A percentile compares a stretch with the other conserved stretches of the same genome.
phyloP scores from a whole-genome alignment of 768 basidiomycete genomes.

The Leccinum variicolor region DNA sequence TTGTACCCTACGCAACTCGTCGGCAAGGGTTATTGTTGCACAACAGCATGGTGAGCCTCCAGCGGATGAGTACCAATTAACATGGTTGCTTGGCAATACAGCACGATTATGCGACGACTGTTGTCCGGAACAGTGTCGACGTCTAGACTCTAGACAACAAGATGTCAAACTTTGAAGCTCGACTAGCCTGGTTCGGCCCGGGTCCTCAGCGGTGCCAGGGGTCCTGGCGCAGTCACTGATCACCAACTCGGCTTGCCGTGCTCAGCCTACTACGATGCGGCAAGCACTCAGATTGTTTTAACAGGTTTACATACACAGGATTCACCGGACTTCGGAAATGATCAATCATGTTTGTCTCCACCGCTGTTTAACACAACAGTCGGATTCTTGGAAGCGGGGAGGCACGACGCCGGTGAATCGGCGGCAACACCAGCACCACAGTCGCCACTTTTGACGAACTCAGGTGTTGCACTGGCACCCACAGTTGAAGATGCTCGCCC shows the following conservation, averaged over 20 bases:
- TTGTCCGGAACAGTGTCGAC: neutral
- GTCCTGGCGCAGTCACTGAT: neutral
- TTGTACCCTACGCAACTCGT: neutral
- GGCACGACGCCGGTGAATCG: neutral
- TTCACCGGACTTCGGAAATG: neutral
- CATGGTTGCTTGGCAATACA: neutral
- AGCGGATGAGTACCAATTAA: neutral
- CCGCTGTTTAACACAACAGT: neutral
- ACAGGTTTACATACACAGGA: neutral
- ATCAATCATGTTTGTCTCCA: constrained; percentile 7
- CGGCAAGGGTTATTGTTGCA: neutral
- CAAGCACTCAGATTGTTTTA: neutral
- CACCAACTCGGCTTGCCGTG: too few species aligned
- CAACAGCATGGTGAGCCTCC: neutral
- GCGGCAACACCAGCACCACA: neutral
- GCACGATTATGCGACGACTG: neutral
- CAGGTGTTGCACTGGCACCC: too few species aligned
- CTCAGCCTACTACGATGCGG: neutral
- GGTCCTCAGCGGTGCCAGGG: too few species aligned
- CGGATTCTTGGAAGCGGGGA: too few species aligned
- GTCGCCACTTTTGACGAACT: neutral
- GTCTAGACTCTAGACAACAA: neutral
- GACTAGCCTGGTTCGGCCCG: neutral
- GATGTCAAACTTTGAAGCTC: neutral
- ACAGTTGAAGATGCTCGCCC: too few species aligned